Evolutionary conservation across 768 basidiomycete species (phyloP), one percentile per base, ranked within the genome.

Genomic region (Leccinum variicolor): DNA sequence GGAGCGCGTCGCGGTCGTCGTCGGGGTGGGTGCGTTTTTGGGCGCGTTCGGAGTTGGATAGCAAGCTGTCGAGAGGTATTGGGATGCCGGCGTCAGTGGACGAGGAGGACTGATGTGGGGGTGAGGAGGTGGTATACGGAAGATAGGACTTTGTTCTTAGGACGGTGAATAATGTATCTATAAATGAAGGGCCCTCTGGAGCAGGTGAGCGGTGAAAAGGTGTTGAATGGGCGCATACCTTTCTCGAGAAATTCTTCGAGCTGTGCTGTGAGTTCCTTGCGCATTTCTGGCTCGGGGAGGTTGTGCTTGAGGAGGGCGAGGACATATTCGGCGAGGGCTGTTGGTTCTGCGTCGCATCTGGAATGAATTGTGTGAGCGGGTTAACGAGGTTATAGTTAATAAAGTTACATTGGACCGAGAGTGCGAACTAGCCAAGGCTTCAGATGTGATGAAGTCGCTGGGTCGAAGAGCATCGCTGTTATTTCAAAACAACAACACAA

Each of bases 261-360:
- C 69, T 97, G 92, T 0, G 80, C 66, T 2, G 77, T 70, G 55
- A 97, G 76, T 68, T 93, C 90, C 63, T 84, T 84, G 62, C 89
- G 81, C 81, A 98, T 87, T 62, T 95, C 91, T 23, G 74, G 71
- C 69, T 94, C 90, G 4, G 89, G 80, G 1, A 87, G 88, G 74
- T 92, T 92, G 71, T 95, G 92, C 71, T 94, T 93, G 57, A 98
- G 77, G 53, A 98, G 78, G 15, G 96, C 96, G 50, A 97, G 84
- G 64, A 98, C 88, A 71, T 98, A 98, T 70, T 98, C 94, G 4
- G 92, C 88, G 52, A 98, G 85, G 31, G 94, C 92, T 29, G 86
- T 84, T 29, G 96, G 94, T 69, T 98, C 96, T 43, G 96, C 96
- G 71, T 98, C 96, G 73, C 93, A 96, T 81, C 95, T 97, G 56